Conservation (phyloP, 2,329 filamentous ascomycete genomes). For the Coleophoma eucalyptorum region DNA sequence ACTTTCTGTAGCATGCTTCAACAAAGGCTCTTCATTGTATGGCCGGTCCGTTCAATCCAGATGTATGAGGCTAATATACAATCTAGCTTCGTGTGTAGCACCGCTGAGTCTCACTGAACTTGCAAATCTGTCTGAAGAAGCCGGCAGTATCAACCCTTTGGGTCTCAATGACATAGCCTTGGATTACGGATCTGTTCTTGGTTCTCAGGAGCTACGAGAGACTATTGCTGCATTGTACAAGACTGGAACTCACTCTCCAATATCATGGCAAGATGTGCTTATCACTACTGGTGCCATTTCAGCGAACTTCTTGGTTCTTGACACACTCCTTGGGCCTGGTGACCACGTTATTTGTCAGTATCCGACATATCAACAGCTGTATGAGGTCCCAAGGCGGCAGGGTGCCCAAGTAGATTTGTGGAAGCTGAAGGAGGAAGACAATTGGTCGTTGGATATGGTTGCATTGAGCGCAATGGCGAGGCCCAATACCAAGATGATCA, state of each 20-base stretch:
- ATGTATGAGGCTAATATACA: background rate
- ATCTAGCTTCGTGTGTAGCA: conserved; percentile 68
- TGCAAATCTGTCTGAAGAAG: conserved; percentile 51
- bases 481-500: conserved; percentile 67
- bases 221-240: conserved; percentile 65
- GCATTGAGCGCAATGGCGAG: conserved; percentile 63
- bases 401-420: conserved; percentile 77
- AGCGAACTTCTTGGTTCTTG: conserved; percentile 78
- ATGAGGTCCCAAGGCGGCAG: conserved; percentile 67
- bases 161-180: conserved; percentile 51
- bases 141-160: conserved; percentile 36
- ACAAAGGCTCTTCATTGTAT: background rate
- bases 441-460: conserved; percentile 63
- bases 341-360: conserved; percentile 87
- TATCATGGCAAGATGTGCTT: conserved; percentile 61
- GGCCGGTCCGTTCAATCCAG: background rate
- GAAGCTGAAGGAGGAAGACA: conserved; percentile 61
- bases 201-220: conserved; percentile 57
- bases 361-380: conserved; percentile 84
- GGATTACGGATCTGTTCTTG: conserved; percentile 73
- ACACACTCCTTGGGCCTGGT: conserved; percentile 65
- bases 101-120: conserved; percentile 71
- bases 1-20: background rate
- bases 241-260: conserved; percentile 40
- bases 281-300: conserved; percentile 78